Evolutionary conservation across 2,329 filamentous ascomycete genomes (phyloP).

Genomic region (Penicillium psychrosexuale): DNA sequence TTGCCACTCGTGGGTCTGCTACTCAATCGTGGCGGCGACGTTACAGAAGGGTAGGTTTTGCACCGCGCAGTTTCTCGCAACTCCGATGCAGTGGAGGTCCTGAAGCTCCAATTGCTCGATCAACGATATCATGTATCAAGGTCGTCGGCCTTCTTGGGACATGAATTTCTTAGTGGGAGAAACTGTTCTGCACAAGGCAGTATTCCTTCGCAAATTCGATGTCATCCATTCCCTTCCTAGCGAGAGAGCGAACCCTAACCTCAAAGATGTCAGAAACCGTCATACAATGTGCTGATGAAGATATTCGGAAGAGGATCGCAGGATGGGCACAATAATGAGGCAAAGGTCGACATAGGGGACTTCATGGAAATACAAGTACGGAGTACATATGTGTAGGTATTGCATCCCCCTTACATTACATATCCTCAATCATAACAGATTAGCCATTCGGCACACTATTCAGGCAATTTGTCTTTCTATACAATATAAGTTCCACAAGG

Average conservation of each 20-base stretch:
- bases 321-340: neutral
- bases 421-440: neutral
- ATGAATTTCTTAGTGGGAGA: neutral
- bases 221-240: neutral
- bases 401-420: neutral
- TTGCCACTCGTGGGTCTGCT: too few relatives aligned
- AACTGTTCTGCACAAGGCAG: neutral
- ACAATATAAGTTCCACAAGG: neutral
- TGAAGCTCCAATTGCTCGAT: neutral
- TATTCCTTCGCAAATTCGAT: neutral
- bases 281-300: neutral
- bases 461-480: neutral
- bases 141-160: slow-evolving; percentile 18
- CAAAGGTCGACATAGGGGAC: too few relatives aligned
- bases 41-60: too few relatives aligned
- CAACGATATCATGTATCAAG: slow-evolving; percentile 20
- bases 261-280: neutral
- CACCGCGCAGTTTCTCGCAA: too few relatives aligned
- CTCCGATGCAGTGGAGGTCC: too few relatives aligned
- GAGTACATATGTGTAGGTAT: too few relatives aligned
- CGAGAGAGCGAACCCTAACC: neutral
- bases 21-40: too few relatives aligned
- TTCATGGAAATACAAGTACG: too few relatives aligned
- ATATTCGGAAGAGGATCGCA: neutral
- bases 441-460: neutral